These are phyloP conservation scores for Zea mays DNA, from an alignment of 176 grass and related monocot species.

Conservation along the genomic window Zm-B73-REFERENCE-NAM-5.0 NC_050100.1:194342001-194342500, in stretches of 20 bases:
- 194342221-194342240: slow-evolving; percentile 94
- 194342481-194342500: slow-evolving; percentile 9
- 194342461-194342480: slow-evolving; percentile 4
- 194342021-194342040: slow-evolving; percentile 72
- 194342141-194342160: slow-evolving; percentile 23
- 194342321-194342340: neutral
- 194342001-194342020: slow-evolving; percentile 66
- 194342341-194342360: slow-evolving; percentile 15
- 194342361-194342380: neutral
- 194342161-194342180: slow-evolving; percentile 65
- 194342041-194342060: slow-evolving; percentile 88
- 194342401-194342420: slow-evolving; percentile 54
- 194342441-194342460: slow-evolving; percentile 47
- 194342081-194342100: slow-evolving; percentile 1
- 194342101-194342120: neutral
- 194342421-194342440: slow-evolving; percentile 72
- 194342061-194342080: slow-evolving; percentile 67
- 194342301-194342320: slow-evolving; percentile 16
- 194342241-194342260: slow-evolving; percentile 86
- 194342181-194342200: slow-evolving; percentile 90
- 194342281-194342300: slow-evolving; percentile 17
- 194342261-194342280: slow-evolving; percentile 56
- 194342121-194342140: neutral
- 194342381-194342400: slow-evolving; percentile 49
- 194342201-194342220: slow-evolving; percentile 70